Evolutionary conservation across 208 protist genomes (phyloP), one percentile per base, ranked within the genome.

Genomic region (Acanthamoeba quina): DNA sequence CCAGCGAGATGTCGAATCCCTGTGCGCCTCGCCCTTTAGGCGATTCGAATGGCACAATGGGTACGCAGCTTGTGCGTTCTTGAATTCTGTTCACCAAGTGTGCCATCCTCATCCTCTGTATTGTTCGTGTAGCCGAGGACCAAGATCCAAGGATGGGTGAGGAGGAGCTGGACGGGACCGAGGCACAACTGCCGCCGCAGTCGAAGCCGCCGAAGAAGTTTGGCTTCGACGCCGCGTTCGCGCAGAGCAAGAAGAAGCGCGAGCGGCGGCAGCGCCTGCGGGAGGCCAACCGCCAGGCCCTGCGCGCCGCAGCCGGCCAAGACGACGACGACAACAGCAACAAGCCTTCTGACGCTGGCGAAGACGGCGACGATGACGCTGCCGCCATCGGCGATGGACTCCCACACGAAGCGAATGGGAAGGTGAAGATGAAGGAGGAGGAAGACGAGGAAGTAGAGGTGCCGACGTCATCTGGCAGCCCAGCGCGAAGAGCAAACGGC

Each of bases 171-270:
- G 10, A 13, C 11, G 54, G 10, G 54, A 21, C 54, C 10, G 54
- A 58, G 6, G 54, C 54, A 21, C 54, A 13, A n/a, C n/a, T n/a
- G 54, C 54, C 54, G 54, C 10, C 54, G 54, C 60, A n/a, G 68
- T 34, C 68, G 68, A 21, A 78, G 78, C 78, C 78, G 24, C 6
- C 78, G 13, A 21, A 31, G 78, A 49, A 44, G 72, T 80, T 54
- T 19, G 29, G 78, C 78, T 86, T 86, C 78, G 49, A 56, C 21
- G 13, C 19, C 5, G 78, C n/a, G 5, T 86, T 86, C 26, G 78
- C 47, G 0, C 24, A 56, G 52, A 62, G 49, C 52, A 86, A 37
- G 78, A 86, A 86, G 49, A 86, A 86, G 78, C 26, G 24, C 49
- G 49, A 86, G 41, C 44, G 44, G 26, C 78, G 78, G 15, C 41